Evolutionary conservation across 352 stramenopile species (phyloP), one percentile per base, ranked within the genome.

Genomic region (Globisporangium mamillatum): DNA sequence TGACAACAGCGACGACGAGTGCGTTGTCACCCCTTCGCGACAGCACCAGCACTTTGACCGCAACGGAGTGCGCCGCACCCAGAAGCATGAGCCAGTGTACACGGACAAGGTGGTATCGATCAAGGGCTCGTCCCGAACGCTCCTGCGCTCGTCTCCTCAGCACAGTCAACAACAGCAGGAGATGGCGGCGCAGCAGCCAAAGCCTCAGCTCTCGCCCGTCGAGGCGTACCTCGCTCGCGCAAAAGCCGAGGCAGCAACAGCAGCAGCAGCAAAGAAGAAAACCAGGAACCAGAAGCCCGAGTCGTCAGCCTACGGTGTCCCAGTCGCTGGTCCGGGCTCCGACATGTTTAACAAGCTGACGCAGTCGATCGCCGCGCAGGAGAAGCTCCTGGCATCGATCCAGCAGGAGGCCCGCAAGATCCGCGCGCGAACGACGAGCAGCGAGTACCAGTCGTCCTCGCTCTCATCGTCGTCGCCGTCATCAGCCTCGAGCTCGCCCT

Each of bases 341-440:
- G 55, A 60, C 6, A 20, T 60, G n/a, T 66, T 66, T 6, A 57
- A 14, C 41, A 55, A 57, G 41, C 60, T 66, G 18, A 46, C 41
- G 7, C 25, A 58, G 46, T 66, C 60, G 25, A 57, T 66, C 46
- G 60, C 60, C 18, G 60, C 60, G 5, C 60, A 66, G 60, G 60
- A 66, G 60, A 34, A 52, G 46, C 60, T 66, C 20, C n/a, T 66
- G 46, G 24, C 18, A 20, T 57, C 41, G 7, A 66, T 66, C 60
- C 44, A 66, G 46, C 44, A 66, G 25, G 60, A 66, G 46, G 38
- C 38, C 0, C 29, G 12, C 16, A 66, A 58, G 27, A 27, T 66
- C 2, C 60, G 50, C 46, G 16, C 44, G 46, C 60, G 60, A 12
- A 44, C 55, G 27, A 22, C 55, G 55, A 60, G 55, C 18, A 32